Conservation (phyloP, 2,329 filamentous ascomycete genomes). For the Beauveria australis region DNA sequence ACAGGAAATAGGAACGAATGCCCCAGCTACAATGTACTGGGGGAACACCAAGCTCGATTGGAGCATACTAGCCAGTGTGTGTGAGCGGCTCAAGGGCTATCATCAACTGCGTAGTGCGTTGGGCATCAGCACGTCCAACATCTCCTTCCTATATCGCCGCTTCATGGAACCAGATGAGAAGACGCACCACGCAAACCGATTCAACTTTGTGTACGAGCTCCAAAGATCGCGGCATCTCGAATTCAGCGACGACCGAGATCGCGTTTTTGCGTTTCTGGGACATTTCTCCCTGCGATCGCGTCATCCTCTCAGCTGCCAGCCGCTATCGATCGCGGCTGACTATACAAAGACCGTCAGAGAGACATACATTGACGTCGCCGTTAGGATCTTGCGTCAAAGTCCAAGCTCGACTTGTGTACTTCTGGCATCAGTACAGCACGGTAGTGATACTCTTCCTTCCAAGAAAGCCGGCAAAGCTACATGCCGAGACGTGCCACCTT, state of each 20-base stretch:
- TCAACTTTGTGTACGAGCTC: conserved; percentile 28
- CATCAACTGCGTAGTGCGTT: conserved; percentile 24
- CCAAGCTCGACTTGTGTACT: conserved; percentile 19
- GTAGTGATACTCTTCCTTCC: neutral
- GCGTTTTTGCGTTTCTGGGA: conserved; percentile 28
- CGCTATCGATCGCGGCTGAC: conserved; percentile 15
- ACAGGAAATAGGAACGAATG: conserved; percentile 27
- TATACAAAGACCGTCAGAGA: conserved; percentile 24
- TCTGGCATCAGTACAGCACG: conserved; percentile 22
- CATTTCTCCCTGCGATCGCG: conserved; percentile 24
- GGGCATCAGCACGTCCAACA: conserved; percentile 23
- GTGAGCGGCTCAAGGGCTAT: conserved; percentile 23
- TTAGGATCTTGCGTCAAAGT: conserved; percentile 21
- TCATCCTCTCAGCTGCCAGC: conserved; percentile 12
- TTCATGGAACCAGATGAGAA: conserved; percentile 26
- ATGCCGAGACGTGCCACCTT: neutral
- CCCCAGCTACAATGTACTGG: conserved; percentile 27
- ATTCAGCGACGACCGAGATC: conserved; percentile 25
- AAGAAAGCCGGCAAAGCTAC: neutral
- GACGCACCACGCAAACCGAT: conserved; percentile 19
- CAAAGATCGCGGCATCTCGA: conserved; percentile 26
- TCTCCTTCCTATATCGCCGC: conserved; percentile 24
- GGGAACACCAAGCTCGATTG: conserved; percentile 25
- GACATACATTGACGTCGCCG: conserved; percentile 25
- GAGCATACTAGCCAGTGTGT: conserved; percentile 23